These are phyloP conservation scores for Aspergillus costaricaensis DNA, from an alignment of 2,329 filamentous ascomycete species.

Conservation along the genomic window DNA sequence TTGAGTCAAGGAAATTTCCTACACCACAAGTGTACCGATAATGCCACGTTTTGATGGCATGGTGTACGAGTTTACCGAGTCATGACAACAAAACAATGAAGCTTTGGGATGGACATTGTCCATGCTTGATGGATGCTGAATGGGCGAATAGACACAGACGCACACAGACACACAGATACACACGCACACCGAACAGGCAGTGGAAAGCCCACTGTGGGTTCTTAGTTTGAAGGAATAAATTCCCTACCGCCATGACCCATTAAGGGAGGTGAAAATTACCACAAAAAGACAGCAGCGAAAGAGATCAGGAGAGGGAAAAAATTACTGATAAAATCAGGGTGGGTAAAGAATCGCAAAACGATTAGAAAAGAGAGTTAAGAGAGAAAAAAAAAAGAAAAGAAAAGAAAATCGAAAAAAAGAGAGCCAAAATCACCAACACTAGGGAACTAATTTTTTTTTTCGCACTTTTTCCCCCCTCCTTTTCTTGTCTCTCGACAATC, in stretches of 20 bases:
- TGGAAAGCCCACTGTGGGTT: conserved; percentile 8
- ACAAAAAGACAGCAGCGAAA: not conserved
- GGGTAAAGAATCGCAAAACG: not conserved
- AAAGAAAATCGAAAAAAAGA: not conserved
- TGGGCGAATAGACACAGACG: not conserved
- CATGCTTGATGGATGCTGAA: conserved; percentile 11
- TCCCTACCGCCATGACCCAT: conserved; percentile 5
- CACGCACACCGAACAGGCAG: conserved; percentile 10
- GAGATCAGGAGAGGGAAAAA: not conserved
- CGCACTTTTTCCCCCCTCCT: not conserved
- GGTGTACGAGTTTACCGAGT: conserved; percentile 8
- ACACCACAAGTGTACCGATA: conserved; percentile 11
- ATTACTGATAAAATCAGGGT: too few species aligned
- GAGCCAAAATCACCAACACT: not conserved
- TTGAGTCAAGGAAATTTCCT: conserved; percentile 13
- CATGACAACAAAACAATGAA: conserved; percentile 6
- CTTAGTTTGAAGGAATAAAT: conserved; percentile 2
- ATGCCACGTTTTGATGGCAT: conserved; percentile 23
- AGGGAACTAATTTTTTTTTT: not conserved
- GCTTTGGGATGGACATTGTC: not conserved
- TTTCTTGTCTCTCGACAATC: not conserved
- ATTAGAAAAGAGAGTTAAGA: not conserved
- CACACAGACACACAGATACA: not conserved
- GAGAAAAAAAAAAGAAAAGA: not conserved
- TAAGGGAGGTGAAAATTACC: not conserved